Conservation (phyloP, 2,329 filamentous ascomycete genomes). For the Epichloe sylvatica region DNA sequence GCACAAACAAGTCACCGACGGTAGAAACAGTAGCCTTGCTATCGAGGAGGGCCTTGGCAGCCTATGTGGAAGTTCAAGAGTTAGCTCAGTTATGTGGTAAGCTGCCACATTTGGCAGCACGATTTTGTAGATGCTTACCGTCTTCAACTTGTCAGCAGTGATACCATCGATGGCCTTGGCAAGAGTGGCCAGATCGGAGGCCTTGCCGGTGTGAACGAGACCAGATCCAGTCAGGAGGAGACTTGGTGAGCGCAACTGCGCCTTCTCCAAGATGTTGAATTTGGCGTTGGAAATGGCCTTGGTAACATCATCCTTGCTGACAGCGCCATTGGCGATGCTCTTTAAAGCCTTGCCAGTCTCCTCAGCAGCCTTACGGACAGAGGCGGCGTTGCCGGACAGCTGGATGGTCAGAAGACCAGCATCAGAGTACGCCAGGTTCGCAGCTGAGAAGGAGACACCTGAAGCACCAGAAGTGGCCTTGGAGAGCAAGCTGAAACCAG, state of each 20-base stretch:
- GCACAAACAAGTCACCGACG: constrained; percentile 79
- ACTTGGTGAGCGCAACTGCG: constrained; percentile 62
- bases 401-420: constrained; percentile 79
- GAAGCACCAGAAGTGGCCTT: constrained; percentile 58
- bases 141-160: constrained; percentile 70
- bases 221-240: constrained; percentile 75
- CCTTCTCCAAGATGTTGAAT: constrained; percentile 75
- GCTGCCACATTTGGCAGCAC: background rate
- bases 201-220: constrained; percentile 66
- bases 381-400: constrained; percentile 58
- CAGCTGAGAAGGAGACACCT: constrained; percentile 55
- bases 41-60: constrained; percentile 75
- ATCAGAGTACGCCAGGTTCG: constrained; percentile 81
- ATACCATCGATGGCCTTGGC: constrained; percentile 69
- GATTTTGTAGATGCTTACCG: constrained; percentile 41
- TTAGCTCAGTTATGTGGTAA: constrained; percentile 8
- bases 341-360: constrained; percentile 72
- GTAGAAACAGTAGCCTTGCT: constrained; percentile 79
- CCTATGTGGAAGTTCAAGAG: constrained; percentile 40
- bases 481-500: constrained; percentile 80
- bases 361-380: constrained; percentile 60
- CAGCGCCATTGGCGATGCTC: constrained; percentile 59
- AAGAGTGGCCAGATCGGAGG: constrained; percentile 70
- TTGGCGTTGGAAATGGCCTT: constrained; percentile 91
- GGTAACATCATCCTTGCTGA: constrained; percentile 72